Evolutionary conservation across 2,329 filamentous ascomycete genomes (phyloP), one percentile per base, ranked within the genome.

Genomic region (Ceratocystis lukuohia): DNA sequence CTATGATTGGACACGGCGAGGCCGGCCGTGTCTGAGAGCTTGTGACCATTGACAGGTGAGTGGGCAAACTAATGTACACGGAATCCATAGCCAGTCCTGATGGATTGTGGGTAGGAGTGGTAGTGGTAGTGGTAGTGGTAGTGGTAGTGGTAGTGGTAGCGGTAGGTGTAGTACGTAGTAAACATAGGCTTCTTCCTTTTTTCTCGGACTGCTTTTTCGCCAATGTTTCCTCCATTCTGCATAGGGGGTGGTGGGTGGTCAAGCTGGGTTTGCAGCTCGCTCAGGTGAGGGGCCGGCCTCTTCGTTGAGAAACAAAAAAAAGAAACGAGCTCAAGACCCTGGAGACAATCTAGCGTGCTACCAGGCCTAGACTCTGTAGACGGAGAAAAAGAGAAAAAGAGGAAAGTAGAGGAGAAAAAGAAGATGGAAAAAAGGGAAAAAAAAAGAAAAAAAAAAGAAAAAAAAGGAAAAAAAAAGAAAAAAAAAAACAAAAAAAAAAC

Each of bases 21-120:
- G 41, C 63, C 63, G 17, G 53, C 50, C 50, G 63, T 63, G 44
- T 50, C 61, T 63, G 44, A 48, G 61, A 46, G 61, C 25, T 12
- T 28, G 20, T 48, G 44, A 44, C 63, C 41, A 65, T 65, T 57
- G 48, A 59, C 33, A 65, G 50, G 63, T 65, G 48, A 59, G 63
- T 45, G 20, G 37, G n/a, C n/a, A 30, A 33, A 10, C 45, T n/a
- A 63, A 41, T 48, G 8, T 20, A 22, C 22, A 10, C 5, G 28
- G 53, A 59, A 33, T n/a, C 25, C 53, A 59, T 59, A 30, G 25
- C 5, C 5, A 17, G 28, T 59, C 33, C 15, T 59, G 53, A 33
- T 7, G 20, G 46, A 48, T 10, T n/a, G 5, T 7, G 15, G 7
- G 46, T 1, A 48, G n/a, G n/a, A n/a, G 45, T 17, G 17, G n/a